phyloP scores from a whole-genome alignment of 2,329 filamentous ascomycete genomes.

The Chaetomium olivaceum region DNA sequence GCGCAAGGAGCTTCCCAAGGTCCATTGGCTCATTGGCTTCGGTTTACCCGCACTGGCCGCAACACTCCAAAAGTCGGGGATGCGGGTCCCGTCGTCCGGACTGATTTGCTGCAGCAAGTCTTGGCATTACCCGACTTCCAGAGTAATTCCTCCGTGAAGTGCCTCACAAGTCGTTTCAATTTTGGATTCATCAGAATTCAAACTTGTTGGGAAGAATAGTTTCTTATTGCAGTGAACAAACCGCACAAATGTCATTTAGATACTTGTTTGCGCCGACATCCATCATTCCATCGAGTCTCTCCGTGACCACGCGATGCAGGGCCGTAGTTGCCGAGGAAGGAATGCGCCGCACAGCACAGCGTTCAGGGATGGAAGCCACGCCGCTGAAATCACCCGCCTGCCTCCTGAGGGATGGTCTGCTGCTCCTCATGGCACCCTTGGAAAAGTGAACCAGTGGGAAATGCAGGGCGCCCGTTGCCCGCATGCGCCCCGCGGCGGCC shows the following conservation, averaged over 20 bases:
- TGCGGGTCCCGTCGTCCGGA: slow-evolving; percentile 8
- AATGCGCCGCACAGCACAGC: slow-evolving; percentile 4
- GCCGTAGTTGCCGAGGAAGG: slow-evolving; percentile 24
- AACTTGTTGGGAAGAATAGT: not conserved
- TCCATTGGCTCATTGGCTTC: not conserved
- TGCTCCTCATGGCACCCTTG: slow-evolving; percentile 24
- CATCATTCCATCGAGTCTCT: not conserved
- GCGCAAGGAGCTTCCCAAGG: slow-evolving; percentile 8
- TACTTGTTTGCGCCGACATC: not conserved
- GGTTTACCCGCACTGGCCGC: slow-evolving; percentile 21
- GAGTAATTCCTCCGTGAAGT: not conserved
- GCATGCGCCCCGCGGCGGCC: not conserved
- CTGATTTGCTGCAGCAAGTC: not conserved
- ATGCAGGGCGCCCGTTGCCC: slow-evolving; percentile 8
- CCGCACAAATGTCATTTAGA: not conserved
- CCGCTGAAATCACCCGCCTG: slow-evolving; percentile 16
- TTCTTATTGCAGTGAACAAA: not conserved
- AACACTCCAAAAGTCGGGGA: slow-evolving; percentile 4
- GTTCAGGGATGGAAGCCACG: slow-evolving; percentile 4
- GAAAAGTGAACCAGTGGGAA: slow-evolving; percentile 6
- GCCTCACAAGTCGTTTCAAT: not conserved
- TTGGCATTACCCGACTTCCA: slow-evolving; percentile 6
- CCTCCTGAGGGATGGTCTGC: slow-evolving; percentile 12
- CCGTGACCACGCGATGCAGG: slow-evolving; percentile 21
- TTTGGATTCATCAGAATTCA: not conserved